Percentiles rank a stretch among this genome's conserved stretches.
Conservation (phyloP, 768 basidiomycete genomes). For the Tulasnella sp. region DNA sequence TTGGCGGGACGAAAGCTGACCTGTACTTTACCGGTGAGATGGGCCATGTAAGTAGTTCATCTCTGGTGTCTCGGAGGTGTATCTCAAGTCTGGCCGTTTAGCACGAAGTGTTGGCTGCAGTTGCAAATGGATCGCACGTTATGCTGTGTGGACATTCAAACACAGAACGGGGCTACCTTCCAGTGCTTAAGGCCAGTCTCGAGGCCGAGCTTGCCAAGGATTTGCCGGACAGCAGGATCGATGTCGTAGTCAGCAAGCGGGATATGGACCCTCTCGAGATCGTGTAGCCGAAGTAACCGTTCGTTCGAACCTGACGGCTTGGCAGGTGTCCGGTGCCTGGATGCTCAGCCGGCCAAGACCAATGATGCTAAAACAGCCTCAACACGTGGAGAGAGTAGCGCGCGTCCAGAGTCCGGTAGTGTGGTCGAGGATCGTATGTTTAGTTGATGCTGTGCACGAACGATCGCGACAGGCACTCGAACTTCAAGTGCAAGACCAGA, state of each 20-base stretch:
- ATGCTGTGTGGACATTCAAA: slow-evolving; percentile 91
- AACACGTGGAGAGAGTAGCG: too few relatives aligned
- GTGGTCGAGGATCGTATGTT: too few relatives aligned
- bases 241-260: slow-evolving; percentile 56
- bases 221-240: slow-evolving; percentile 25
- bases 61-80: background rate
- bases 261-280: slow-evolving; percentile 67
- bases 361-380: too few relatives aligned
- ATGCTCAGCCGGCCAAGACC: too few relatives aligned
- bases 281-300: too few relatives aligned
- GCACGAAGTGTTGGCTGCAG: slow-evolving; percentile 79
- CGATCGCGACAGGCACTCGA: too few relatives aligned
- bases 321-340: too few relatives aligned
- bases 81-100: slow-evolving; percentile 29
- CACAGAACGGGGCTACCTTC: slow-evolving; percentile 88
- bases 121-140: slow-evolving; percentile 64
- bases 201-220: slow-evolving; percentile 35
- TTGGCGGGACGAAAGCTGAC: slow-evolving; percentile 62
- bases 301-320: too few relatives aligned
- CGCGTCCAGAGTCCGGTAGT: too few relatives aligned
- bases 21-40: slow-evolving; percentile 90
- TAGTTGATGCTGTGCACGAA: too few relatives aligned
- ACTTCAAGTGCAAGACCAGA: too few relatives aligned
- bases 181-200: slow-evolving; percentile 55
- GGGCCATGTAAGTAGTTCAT: slow-evolving; percentile 49